Evolutionary conservation across 202 grass and related monocot species (phyloP).

Genomic region (Cymbopogon flexuosus): DNA sequence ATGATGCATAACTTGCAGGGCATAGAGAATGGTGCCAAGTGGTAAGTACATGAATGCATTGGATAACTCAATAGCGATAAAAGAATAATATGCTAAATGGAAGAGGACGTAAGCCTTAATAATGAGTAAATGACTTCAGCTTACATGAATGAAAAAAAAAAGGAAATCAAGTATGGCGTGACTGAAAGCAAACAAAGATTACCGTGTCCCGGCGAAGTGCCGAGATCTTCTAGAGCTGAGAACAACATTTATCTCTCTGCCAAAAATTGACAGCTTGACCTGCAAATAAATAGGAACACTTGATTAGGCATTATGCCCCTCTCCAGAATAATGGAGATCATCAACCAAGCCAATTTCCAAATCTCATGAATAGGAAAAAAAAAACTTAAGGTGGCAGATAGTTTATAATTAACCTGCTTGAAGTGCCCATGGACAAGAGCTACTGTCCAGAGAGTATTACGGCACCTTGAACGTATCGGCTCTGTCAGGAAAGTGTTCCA

Average conservation of each 20-base stretch:
- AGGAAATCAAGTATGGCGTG: not conserved
- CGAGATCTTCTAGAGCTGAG: constrained; percentile 87
- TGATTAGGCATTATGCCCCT: constrained; percentile 4
- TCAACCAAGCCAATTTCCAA: constrained; percentile 12
- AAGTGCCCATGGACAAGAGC: constrained; percentile 92
- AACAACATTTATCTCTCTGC: constrained; percentile 66
- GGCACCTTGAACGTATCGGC: constrained; percentile 75
- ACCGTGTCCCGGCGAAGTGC: constrained; percentile 95
- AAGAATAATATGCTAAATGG: not conserved
- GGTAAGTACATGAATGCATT: constrained; percentile 7
- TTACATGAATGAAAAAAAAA: constrained; percentile 6
- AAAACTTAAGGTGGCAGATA: not conserved
- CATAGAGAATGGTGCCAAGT: constrained; percentile 5
- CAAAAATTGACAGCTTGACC: constrained; percentile 85
- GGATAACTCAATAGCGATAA: constrained; percentile 1
- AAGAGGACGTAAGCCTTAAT: constrained; percentile 1
- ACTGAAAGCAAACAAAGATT: constrained; percentile 33
- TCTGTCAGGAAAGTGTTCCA: constrained; percentile 90
- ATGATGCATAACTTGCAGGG: not conserved
- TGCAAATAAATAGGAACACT: constrained; percentile 31
- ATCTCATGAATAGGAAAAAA: not conserved
- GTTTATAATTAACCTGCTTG: constrained; percentile 65
- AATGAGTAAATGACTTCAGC: not conserved
- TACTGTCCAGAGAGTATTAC: constrained; percentile 85
- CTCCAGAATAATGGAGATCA: not conserved